phyloP scores from a whole-genome alignment of 2,329 filamentous ascomycete species.

The Dryadomyces quercus-mongolicae region DNA sequence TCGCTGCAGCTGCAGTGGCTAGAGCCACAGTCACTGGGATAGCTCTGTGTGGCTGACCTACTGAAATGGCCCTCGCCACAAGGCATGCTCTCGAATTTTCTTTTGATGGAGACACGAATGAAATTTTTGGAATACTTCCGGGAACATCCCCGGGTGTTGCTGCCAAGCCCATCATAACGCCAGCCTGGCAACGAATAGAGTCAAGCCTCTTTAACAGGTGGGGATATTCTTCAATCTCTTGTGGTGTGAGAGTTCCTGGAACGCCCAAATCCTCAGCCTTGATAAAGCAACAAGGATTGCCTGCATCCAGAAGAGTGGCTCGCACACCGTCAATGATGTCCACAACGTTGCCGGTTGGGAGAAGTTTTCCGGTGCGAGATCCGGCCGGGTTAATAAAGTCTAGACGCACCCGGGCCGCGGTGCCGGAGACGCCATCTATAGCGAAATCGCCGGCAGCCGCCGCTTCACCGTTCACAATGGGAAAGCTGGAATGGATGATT shows the following conservation, averaged over 20 bases:
- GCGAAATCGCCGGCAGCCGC: constrained; percentile 20
- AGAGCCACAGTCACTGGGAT: constrained; percentile 28
- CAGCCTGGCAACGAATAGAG: constrained; percentile 23
- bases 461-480: constrained; percentile 24
- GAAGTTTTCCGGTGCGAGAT: constrained; percentile 25
- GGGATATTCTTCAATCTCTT: constrained; percentile 19
- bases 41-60: constrained; percentile 32
- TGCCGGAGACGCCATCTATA: constrained; percentile 28
- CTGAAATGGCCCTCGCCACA: constrained; percentile 31
- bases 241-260: constrained; percentile 10
- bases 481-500: constrained; percentile 26
- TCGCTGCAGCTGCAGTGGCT: not conserved
- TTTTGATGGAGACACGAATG: constrained; percentile 24
- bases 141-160: constrained; percentile 15
- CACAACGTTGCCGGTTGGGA: constrained; percentile 25
- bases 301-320: constrained; percentile 27
- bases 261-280: constrained; percentile 19
- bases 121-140: constrained; percentile 31
- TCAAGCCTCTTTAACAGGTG: constrained; percentile 21
- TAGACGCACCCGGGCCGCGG: constrained; percentile 22
- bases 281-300: constrained; percentile 30
- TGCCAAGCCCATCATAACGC: constrained; percentile 25
- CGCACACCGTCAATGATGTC: constrained; percentile 20
- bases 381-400: constrained; percentile 27
- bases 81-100: constrained; percentile 15